These are phyloP conservation scores for Nematocida sp. DNA, from an alignment of 371 early-diverging fungal species.

Conservation along the genomic window DNA sequence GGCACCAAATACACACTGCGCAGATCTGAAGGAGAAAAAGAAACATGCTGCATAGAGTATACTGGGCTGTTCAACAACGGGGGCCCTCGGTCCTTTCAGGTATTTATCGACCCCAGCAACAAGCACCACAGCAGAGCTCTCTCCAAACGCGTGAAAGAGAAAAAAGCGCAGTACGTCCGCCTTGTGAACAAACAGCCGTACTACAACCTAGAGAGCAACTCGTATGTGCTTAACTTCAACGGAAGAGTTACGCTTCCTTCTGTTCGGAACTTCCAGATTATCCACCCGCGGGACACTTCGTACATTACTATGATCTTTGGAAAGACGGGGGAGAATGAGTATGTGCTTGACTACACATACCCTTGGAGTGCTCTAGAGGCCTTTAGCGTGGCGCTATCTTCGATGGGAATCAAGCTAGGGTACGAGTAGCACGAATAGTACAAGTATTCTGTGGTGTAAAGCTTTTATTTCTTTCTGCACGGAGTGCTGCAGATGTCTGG, in stretches of 20 bases:
- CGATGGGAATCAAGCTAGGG: slow-evolving; percentile 65
- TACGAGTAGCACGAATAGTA: slow-evolving; percentile 23
- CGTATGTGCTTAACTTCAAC: slow-evolving; percentile 84
- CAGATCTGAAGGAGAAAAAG: neutral
- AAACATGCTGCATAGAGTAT: slow-evolving; percentile 36
- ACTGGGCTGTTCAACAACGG: slow-evolving; percentile 12
- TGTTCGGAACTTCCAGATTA: slow-evolving; percentile 91
- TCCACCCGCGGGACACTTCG: slow-evolving; percentile 63
- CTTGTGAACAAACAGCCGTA: slow-evolving; percentile 61
- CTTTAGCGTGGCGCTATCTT: slow-evolving; percentile 80
- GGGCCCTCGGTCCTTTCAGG: slow-evolving; percentile 31
- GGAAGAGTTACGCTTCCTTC: slow-evolving; percentile 81
- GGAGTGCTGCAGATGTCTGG: neutral
- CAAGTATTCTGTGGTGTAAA: neutral
- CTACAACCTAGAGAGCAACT: slow-evolving; percentile 76
- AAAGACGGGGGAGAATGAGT: slow-evolving; percentile 70
- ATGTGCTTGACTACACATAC: slow-evolving; percentile 83
- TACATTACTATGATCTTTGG: slow-evolving; percentile 92
- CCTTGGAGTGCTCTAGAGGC: slow-evolving; percentile 83
- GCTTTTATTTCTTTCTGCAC: neutral
- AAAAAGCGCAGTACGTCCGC: slow-evolving; percentile 32
- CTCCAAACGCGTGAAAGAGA: slow-evolving; percentile 19
- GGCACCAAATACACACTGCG: slow-evolving; percentile 38
- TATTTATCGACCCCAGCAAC: slow-evolving; percentile 19
- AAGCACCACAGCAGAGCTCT: neutral